Evolutionary conservation across 192 early-diverging fungal genomes (phyloP).

Genomic region (Lunasporangiospora selenospora): DNA sequence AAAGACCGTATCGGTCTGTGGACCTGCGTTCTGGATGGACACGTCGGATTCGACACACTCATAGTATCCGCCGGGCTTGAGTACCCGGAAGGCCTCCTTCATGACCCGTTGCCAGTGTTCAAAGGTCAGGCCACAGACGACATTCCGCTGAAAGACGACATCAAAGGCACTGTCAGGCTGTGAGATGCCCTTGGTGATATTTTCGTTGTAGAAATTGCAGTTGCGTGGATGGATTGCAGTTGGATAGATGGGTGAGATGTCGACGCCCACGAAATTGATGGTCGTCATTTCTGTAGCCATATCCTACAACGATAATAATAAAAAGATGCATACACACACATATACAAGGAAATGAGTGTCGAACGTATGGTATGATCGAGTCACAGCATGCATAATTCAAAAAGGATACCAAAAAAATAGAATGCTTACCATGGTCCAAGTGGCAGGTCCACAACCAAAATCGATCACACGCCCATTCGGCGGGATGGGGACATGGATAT

Average conservation of each 20-base stretch:
- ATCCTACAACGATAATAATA: too few species aligned
- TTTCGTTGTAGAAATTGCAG: constrained; percentile 43
- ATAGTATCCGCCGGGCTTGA: constrained; percentile 43
- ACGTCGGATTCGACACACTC: constrained; percentile 45
- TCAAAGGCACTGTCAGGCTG: constrained; percentile 38
- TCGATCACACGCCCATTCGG: constrained; percentile 23
- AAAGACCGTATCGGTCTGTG: constrained; percentile 20
- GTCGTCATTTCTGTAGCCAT: constrained; percentile 36
- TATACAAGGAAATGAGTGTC: too few species aligned
- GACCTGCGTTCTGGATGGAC: constrained; percentile 19
- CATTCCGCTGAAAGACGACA: constrained; percentile 37
- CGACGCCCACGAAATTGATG: constrained; percentile 39
- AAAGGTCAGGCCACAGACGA: constrained; percentile 23
- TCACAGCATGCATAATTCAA: too few species aligned
- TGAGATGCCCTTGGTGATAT: constrained; percentile 32
- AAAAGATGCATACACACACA: too few species aligned
- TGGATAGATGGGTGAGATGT: constrained; percentile 44
- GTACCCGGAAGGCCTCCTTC: constrained; percentile 27
- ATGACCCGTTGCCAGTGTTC: constrained; percentile 36
- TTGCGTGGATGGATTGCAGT: constrained; percentile 42
- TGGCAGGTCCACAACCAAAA: constrained; percentile 18
- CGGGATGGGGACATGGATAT: constrained; percentile 24
- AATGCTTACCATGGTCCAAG: constrained; percentile 22
- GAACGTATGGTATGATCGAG: too few species aligned
- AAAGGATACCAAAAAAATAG: too few species aligned